Base-by-base conservation (phyloP, 306 rosid species). In the Prunus armeniaca region DNA sequence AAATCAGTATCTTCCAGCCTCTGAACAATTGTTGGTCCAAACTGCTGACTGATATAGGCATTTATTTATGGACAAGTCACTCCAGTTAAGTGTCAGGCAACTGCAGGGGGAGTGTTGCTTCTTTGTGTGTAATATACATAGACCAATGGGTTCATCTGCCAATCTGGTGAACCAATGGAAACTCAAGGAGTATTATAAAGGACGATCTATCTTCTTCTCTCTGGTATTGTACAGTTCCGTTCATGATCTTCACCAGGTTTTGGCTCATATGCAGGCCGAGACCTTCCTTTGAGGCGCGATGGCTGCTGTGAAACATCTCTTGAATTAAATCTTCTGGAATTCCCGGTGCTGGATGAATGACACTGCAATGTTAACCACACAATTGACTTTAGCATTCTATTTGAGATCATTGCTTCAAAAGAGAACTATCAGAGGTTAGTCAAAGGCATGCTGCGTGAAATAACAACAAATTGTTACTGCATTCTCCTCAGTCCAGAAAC, bases 171-270 rank as follows among this genome's bases (percentile, higher is more conserved):
- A 28, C 84, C 79, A 75, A 65, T 12, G 88, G 88, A 75, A 78
- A 75, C 69, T 85, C 88, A 14, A 82, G 14, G 25, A 71, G 81
- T 64, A 85, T 55, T 52, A 79, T 22, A 74, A 82, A 79, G 50
- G 82, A 82, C 58, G 88, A 82, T 28, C 57, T 78, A 22, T 75
- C 77, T 13, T 76, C 86, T 65, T 79, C 88, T 72, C 84, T 76
- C 17, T 78, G 66, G 68, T 85, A 85, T 62, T 79, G 83, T 67
- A 85, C 88, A 43, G 74, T 81, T 69, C 86, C 88, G 51, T 85
- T 81, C 88, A 85, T 82, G 51, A 78, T 78, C 83, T 82, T 82
- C 77, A 82, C 86, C 55, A 85, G 82, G 67, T 82, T 82, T 12
- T 85, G 81, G 81, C 84, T 75, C 25, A 78, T 72, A 70, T 66